Conservation (phyloP, 371 early-diverging fungal genomes). For the Mucor saturninus region DNA sequence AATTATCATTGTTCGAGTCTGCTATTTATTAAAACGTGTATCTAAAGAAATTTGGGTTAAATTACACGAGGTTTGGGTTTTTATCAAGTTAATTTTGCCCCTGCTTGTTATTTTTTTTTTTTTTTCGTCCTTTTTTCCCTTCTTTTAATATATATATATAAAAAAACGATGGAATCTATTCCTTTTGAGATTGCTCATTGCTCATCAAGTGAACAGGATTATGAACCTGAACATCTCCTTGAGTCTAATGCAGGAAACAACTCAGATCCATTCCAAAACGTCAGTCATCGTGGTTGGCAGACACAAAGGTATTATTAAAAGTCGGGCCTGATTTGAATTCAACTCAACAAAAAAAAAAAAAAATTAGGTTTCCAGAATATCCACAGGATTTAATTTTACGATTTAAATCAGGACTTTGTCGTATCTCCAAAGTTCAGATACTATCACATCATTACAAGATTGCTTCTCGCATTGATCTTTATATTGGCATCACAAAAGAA, state of each 20-base stretch:
- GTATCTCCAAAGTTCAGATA: conserved; percentile 71
- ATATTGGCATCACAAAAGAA: conserved; percentile 55
- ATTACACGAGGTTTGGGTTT: conserved; percentile 11
- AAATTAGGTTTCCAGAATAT: conserved; percentile 58
- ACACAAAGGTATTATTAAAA: conserved; percentile 41
- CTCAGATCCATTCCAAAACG: conserved; percentile 7
- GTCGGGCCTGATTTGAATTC: background rate
- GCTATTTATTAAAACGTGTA: background rate
- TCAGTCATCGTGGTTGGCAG: conserved; percentile 49
- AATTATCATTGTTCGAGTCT: background rate
- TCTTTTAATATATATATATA: background rate
- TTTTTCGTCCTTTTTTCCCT: conserved; percentile 4
- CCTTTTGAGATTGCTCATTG: conserved; percentile 31
- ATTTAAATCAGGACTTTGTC: conserved; percentile 59
- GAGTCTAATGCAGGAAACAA: conserved; percentile 31
- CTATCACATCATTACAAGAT: conserved; percentile 85
- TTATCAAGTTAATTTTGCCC: conserved; percentile 8
- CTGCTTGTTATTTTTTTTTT: conserved; percentile 3
- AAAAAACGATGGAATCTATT: conserved; percentile 8
- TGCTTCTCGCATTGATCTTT: conserved; percentile 73
- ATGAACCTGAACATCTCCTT: conserved; percentile 38
- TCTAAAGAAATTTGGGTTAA: conserved; percentile 1
- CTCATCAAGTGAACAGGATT: conserved; percentile 45
- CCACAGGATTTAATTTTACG: conserved; percentile 75
- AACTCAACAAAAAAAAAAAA: background rate